Base-by-base conservation (phyloP, 768 basidiomycete genomes). In the Dentipellis sp. region DNA sequence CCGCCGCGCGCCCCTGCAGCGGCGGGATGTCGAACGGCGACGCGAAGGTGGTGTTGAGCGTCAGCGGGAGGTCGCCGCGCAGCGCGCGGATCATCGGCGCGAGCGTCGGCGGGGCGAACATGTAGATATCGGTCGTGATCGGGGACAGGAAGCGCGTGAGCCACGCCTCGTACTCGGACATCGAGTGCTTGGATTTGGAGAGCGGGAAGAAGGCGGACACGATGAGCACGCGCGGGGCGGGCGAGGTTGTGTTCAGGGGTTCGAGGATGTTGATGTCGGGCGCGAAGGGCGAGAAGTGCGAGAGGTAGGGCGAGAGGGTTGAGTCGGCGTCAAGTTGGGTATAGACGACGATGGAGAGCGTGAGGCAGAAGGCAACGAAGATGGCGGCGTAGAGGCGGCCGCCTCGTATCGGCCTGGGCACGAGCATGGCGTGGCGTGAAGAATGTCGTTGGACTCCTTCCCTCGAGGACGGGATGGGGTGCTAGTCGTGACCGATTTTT, bases 1-100 rank as follows among this genome's bases (percentile, higher is more conserved):
- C 59, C 3, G 56, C 62, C 50, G 68, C 58, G 22, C 71, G 64
- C 0, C 64, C 67, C 3, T 53, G 46, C 10, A 81, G 66, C 0
- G 79, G 78, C 0, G 79, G 77, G 2, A 82, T 68, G 50, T 72
- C 71, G 54, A 80, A 80, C 0, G 78, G 74, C 0, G 75, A 69
- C 0, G 66, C 9, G 61, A 72, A 81, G 5, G 74, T 66, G 14
- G 77, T 77, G 68, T 80, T 72, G 59, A 81, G 62, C 12, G 62
- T 71, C 36, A 79, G 71, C 4, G 69, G 68, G 10, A 67, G 65
- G 40, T 60, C 42, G 16, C 68, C 69, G 2, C 73, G 69, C n/a
- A 69, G 58, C 7, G 64, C 56, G 11, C 66, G 63, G 36, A 78
- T 63, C 12, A 70, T 51, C 0, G 64, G 48, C 19, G 67, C 74